These are phyloP conservation scores for Citrus cavaleriei DNA, from an alignment of 345 rosid genomes.

Conservation along the genomic window DNA sequence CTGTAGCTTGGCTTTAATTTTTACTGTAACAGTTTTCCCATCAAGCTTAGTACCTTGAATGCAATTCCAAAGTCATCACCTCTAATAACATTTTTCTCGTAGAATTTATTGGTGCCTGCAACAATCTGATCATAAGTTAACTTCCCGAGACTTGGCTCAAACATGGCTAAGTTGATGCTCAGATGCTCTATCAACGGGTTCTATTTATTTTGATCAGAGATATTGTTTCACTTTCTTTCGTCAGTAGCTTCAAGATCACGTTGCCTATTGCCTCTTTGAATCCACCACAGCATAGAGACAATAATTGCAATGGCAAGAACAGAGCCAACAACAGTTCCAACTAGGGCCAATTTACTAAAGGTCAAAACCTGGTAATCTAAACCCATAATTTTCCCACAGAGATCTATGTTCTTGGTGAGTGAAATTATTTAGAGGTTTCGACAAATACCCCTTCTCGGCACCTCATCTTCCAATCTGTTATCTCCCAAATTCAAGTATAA, in stretches of 20 bases:
- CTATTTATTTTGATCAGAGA: constrained; percentile 20
- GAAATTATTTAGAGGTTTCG: constrained; percentile 38
- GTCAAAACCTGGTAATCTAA: constrained; percentile 40
- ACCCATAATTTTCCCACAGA: constrained; percentile 51
- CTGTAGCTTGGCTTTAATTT: constrained; percentile 79
- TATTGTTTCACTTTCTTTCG: constrained; percentile 23
- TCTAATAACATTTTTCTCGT: constrained; percentile 79
- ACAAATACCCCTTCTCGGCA: constrained; percentile 59
- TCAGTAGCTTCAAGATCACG: constrained; percentile 44
- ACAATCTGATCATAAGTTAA: constrained; percentile 65
- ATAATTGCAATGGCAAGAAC: constrained; percentile 27
- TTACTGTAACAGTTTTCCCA: constrained; percentile 70
- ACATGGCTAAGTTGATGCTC: constrained; percentile 85
- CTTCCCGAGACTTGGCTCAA: constrained; percentile 76
- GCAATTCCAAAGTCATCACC: constrained; percentile 91
- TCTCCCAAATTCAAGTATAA: constrained; percentile 34
- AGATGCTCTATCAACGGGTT: constrained; percentile 70
- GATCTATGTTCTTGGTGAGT: constrained; percentile 56
- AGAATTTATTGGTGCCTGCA: constrained; percentile 72
- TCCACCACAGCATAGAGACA: constrained; percentile 44
- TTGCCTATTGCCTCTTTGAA: constrained; percentile 29
- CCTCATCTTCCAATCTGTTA: no score
- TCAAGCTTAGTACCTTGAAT: constrained; percentile 57
- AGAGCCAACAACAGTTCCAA: constrained; percentile 43
- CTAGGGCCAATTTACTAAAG: constrained; percentile 27